Evolutionary conservation across 305 asterid genomes (phyloP).

Genomic region (Plantago rigida): DNA sequence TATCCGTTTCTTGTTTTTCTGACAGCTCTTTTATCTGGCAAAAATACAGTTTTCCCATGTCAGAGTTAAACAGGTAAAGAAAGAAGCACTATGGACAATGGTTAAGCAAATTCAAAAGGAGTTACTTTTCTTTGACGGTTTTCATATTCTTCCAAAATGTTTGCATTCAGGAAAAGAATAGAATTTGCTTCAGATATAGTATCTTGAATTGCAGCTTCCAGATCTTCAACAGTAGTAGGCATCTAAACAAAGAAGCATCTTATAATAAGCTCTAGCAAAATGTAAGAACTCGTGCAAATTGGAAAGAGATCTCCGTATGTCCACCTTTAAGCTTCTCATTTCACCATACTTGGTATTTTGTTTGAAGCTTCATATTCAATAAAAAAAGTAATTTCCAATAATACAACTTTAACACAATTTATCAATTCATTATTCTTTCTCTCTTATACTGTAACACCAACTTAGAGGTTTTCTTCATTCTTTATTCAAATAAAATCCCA

Average conservation of each 20-base stretch:
- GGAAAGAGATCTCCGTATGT: slow-evolving; percentile 3
- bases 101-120: slow-evolving; percentile 12
- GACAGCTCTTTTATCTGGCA: slow-evolving; percentile 66
- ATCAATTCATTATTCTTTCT: too few species aligned
- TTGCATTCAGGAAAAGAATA: slow-evolving; percentile 77
- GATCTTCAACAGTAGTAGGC: slow-evolving; percentile 87
- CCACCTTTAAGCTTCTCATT: too few species aligned
- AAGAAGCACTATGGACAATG: slow-evolving; percentile 18
- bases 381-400: too few species aligned
- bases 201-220: slow-evolving; percentile 84
- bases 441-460: too few species aligned
- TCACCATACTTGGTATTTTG: too few species aligned
- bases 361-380: too few species aligned
- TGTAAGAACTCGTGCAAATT: too few species aligned
- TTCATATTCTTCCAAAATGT: slow-evolving; percentile 89
- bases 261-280: slow-evolving; percentile 15
- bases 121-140: slow-evolving; percentile 67
- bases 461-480: too few species aligned
- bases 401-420: too few species aligned
- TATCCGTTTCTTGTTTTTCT: slow-evolving; percentile 54
- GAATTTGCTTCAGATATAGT: slow-evolving; percentile 75
- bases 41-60: slow-evolving; percentile 24
- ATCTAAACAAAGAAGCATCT: slow-evolving; percentile 46
- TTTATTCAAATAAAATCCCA: too few species aligned
- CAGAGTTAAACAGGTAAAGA: slow-evolving; percentile 13